A percentile compares a stretch with the other conserved stretches of the same genome.
Conservation (phyloP, 148 eudicot species). For the Polygonum aviculare region DNA sequence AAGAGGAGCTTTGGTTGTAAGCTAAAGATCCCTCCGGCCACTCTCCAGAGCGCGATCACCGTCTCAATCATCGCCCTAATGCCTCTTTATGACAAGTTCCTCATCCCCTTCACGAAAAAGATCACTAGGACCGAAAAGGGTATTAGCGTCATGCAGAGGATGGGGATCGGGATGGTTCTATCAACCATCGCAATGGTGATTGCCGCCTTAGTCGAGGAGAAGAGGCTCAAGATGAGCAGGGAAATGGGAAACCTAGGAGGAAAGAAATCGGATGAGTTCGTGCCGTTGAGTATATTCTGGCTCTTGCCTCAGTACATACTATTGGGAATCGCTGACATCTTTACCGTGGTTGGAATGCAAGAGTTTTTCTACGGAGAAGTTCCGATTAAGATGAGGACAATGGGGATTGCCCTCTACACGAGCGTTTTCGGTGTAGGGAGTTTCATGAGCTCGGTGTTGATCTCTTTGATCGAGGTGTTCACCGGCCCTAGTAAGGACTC, state of each 20-base stretch:
- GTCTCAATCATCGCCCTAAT: conserved; percentile 58
- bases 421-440: conserved; percentile 89
- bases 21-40: conserved; percentile 81
- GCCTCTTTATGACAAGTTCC: conserved; percentile 66
- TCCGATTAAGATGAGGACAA: conserved; percentile 65
- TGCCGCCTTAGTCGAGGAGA: conserved; percentile 63
- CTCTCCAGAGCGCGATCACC: conserved; percentile 63
- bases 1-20: conserved; percentile 53
- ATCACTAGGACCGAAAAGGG: conserved; percentile 54
- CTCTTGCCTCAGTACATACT: conserved; percentile 75
- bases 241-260: neutral
- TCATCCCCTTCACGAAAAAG: conserved; percentile 47
- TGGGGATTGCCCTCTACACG: conserved; percentile 75
- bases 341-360: conserved; percentile 89
- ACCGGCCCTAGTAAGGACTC: conserved; percentile 20
- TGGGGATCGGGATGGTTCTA: conserved; percentile 76
- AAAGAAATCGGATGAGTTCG: conserved; percentile 1
- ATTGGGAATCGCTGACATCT: conserved; percentile 75
- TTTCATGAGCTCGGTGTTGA: conserved; percentile 60
- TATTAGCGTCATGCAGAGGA: conserved; percentile 61
- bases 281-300: conserved; percentile 52
- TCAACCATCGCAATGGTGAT: conserved; percentile 73
- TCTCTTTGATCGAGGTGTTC: conserved; percentile 42
- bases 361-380: conserved; percentile 83
- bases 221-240: conserved; percentile 32